A percentile compares a stretch with the other conserved stretches of the same genome.
These are phyloP conservation scores for Ceratobasidium sp. DNA, from an alignment of 1,284 basidiomycete species.

Conservation along the genomic window DNA sequence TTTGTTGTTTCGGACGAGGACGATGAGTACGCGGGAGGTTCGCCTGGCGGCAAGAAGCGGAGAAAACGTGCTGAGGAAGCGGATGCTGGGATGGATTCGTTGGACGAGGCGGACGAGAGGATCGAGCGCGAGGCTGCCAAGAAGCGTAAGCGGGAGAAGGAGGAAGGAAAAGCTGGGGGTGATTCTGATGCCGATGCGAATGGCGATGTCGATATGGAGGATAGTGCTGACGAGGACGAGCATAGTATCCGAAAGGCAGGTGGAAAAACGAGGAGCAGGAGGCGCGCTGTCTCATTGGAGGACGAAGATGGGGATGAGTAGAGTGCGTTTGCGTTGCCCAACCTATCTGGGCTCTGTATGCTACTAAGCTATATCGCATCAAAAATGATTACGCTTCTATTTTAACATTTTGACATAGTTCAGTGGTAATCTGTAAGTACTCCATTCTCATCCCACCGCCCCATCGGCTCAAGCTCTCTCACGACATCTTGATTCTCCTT, in stretches of 20 bases:
- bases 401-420: not conserved
- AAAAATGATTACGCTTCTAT: not conserved
- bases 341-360: not conserved
- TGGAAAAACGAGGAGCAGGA: constrained; percentile 74
- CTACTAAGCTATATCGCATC: not conserved
- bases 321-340: not conserved
- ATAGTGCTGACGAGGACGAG: constrained; percentile 78
- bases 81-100: constrained; percentile 69
- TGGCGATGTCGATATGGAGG: constrained; percentile 59
- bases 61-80: constrained; percentile 55
- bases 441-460: constrained; percentile 72
- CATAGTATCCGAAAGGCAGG: constrained; percentile 70
- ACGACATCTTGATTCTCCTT: constrained; percentile 84
- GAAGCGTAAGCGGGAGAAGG: constrained; percentile 62
- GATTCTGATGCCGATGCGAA: constrained; percentile 55
- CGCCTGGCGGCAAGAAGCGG: constrained; percentile 53
- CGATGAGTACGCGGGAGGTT: constrained; percentile 66
- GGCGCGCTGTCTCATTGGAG: constrained; percentile 35
- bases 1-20: constrained; percentile 83
- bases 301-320: constrained; percentile 34
- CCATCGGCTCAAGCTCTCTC: constrained; percentile 74
- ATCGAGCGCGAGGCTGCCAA: constrained; percentile 63
- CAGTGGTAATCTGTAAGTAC: constrained; percentile 56
- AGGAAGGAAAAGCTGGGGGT: constrained; percentile 56
- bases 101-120: constrained; percentile 77